Evolutionary conservation across 1,139 yeast genomes (phyloP).

Genomic region (Yamadazyma sp.): DNA sequence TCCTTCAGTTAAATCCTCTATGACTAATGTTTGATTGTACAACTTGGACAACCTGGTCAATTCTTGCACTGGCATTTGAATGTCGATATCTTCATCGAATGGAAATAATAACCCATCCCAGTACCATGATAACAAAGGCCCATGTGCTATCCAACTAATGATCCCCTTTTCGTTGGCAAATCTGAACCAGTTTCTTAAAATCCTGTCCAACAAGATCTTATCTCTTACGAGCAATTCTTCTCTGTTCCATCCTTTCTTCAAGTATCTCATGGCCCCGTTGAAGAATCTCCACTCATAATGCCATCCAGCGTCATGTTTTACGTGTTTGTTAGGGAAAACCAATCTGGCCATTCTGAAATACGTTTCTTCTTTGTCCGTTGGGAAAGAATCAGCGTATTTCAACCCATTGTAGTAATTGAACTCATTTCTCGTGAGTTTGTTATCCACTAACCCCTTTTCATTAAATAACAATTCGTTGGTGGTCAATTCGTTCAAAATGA

Average conservation of each 20-base stretch:
- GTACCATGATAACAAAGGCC: constrained; percentile 42
- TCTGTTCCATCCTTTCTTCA: constrained; percentile 29
- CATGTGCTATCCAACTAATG: constrained; percentile 44
- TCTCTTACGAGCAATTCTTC: constrained; percentile 25
- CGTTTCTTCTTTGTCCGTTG: constrained; percentile 25
- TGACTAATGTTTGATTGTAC: constrained; percentile 38
- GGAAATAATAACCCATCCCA: constrained; percentile 41
- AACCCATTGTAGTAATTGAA: constrained; percentile 27
- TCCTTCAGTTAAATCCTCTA: constrained; percentile 28
- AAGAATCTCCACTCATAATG: constrained; percentile 48
- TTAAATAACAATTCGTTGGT: constrained; percentile 22
- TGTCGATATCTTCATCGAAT: constrained; percentile 39
- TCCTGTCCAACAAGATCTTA: constrained; percentile 28
- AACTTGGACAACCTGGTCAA: constrained; percentile 27
- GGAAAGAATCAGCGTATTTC: constrained; percentile 21
- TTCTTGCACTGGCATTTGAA: constrained; percentile 36
- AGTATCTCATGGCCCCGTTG: constrained; percentile 39
- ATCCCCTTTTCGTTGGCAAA: constrained; percentile 33
- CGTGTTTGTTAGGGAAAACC: constrained; percentile 22
- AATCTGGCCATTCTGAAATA: constrained; percentile 37
- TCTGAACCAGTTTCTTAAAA: constrained; percentile 33
- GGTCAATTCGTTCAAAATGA: constrained; percentile 14
- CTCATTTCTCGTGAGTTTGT: constrained; percentile 22
- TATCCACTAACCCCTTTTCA: constrained; percentile 15
- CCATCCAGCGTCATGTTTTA: constrained; percentile 31